Evolutionary conservation across 306 rosid species (phyloP), one percentile per base, ranked within the genome.

Genomic region (Notholithocarpus densiflorus): DNA sequence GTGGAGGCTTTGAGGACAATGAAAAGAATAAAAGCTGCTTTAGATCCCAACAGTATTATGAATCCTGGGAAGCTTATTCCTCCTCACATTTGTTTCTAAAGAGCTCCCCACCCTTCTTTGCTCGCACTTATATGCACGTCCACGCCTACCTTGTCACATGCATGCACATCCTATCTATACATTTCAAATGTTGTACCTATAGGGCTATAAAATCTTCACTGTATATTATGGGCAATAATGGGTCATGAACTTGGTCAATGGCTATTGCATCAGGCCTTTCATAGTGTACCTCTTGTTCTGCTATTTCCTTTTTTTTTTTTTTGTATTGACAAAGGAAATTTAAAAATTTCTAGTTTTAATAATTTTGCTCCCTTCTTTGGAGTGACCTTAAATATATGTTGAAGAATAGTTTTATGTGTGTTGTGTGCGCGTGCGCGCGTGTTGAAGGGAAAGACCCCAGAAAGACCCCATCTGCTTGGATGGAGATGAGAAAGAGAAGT

Each of bases 21-120:
- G 97, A 95, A 90, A 79, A 92, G 85, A 81, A 95, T 95, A 80
- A 95, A 95, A 85, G 43, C 79, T 74, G 98, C 85, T 52, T 76
- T 95, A 69, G 98, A 92, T 88, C 98, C 98, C 52, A 92, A 95
- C 87, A 85, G 91, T 75, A 91, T 88, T 54, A 92, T 92, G 98
- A 92, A 91, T 87, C 98, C 94, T 52, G 98, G 98, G 84, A 95
- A 95, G 88, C 93, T 92, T 81, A 91, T 95, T 78, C 97, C 98
- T 84, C 86, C 98, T 43, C 98, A 95, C 87, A 72, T 91, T 86
- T 95, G 98, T 83, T 86, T 95, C 77, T 94, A 81, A 48, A 85
- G 60, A 37, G 62, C 80, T 56, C 13, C 57, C 61, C 73, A 8
- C 57, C 61, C 73, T 79, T 60, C 68, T 81, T 56, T 61, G 51